Base-by-base conservation (phyloP, 768 basidiomycete genomes). In the Paxillus involutus region DNA sequence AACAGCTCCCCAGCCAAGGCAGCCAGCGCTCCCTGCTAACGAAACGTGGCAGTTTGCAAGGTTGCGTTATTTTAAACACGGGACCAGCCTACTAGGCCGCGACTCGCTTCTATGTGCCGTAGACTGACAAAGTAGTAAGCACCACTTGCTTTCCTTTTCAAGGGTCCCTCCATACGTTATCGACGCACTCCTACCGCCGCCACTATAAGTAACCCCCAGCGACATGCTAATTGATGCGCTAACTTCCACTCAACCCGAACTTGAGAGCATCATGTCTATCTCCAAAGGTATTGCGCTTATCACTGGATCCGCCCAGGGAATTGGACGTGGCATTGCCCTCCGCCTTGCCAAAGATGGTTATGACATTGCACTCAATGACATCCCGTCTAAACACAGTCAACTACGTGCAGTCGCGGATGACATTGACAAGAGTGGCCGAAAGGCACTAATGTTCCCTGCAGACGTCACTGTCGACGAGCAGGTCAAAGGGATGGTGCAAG, bases 211-310 rank as follows among this genome's bases (percentile, higher is more conserved):
- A 26, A 26, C 26, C 26, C 26, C 26, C 26, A 6, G 26, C 4
- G 26, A 26, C 26, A 26, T 2, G 26, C 26, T 6, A 26, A 3
- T 26, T 3, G 24, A 24, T 24, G 24, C 24, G 5, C 6, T 26
- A 6, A 26, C 26, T 26, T 26, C 26, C 26, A 26, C 26, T 26
- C 26, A 5, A 19, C 11, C 47, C 46, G 12, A 13, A 24, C 29
- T 8, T 41, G 9, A 32, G 9, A 16, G 32, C 32, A 33, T 33
- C 26, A 63, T 49, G 49, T 52, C 51, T 16, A 7, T n/a, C 17
- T 7, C 53, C 32, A 76, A 55, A 40, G 70, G 75, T 12, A 44
- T 65, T 33, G 66, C 68, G 2, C 60, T 73, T 41, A 44, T 72
- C 41, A 73, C 70, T 17, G 68, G 70, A 26, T 61, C 65, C 3